Evolutionary conservation across 768 basidiomycete genomes (phyloP).

Genomic region (Bullera alba): DNA sequence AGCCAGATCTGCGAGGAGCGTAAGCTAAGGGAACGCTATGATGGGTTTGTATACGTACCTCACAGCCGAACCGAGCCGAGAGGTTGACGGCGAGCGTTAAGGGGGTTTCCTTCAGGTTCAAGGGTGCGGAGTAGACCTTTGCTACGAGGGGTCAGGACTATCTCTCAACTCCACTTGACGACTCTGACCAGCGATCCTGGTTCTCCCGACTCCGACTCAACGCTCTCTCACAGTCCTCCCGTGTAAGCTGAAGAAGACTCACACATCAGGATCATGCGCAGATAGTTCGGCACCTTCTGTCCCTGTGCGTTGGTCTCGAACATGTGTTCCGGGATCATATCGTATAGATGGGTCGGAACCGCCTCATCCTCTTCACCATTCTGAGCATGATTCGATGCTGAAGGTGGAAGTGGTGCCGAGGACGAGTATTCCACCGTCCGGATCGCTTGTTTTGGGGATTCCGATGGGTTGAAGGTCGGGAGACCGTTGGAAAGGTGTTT

Average conservation of each 20-base stretch:
- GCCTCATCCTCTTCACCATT: constrained; percentile 30
- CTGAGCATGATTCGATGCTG: constrained; percentile 25
- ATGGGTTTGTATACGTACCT: constrained; percentile 42
- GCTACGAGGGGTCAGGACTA: constrained; percentile 22
- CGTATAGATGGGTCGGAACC: constrained; percentile 46
- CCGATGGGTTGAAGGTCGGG: no score
- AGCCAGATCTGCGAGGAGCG: constrained; percentile 66
- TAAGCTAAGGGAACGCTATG: neutral
- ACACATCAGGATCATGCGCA: constrained; percentile 46
- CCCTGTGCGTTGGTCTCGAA: constrained; percentile 23
- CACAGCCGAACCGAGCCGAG: constrained; percentile 77
- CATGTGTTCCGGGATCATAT: constrained; percentile 35
- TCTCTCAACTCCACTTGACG: no score
- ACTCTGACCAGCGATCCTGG: neutral
- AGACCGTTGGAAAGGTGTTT: no score
- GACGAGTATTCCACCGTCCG: constrained; percentile 43
- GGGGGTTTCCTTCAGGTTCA: constrained; percentile 57
- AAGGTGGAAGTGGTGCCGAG: constrained; percentile 40
- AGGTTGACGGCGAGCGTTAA: constrained; percentile 79
- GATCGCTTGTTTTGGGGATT: neutral
- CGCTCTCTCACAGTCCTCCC: no score
- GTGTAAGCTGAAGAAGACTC: no score
- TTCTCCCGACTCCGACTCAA: neutral
- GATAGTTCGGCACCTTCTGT: constrained; percentile 37
- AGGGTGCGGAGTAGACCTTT: constrained; percentile 44